Evolutionary conservation across 176 grass and related monocot genomes (phyloP).

Genomic region (Oryza nivara): DNA sequence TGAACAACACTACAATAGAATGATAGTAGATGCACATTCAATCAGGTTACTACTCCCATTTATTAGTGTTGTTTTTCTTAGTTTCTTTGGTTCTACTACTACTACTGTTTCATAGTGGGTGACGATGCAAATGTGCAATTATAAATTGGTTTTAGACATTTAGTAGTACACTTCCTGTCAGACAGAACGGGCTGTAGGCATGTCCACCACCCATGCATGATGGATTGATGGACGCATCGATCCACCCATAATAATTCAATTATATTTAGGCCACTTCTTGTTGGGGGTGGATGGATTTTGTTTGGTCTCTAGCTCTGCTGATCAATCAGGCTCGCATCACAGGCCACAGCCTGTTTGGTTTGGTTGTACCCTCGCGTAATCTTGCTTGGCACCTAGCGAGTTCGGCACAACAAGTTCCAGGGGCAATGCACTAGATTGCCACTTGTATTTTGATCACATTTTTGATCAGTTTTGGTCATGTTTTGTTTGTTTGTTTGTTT

Average conservation of each 20-base stretch:
- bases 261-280: conserved; percentile 17
- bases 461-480: not conserved
- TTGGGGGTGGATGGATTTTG: conserved; percentile 11
- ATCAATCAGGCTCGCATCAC: not conserved
- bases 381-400: conserved; percentile 31
- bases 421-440: not conserved
- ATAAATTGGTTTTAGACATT: not conserved
- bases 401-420: not conserved
- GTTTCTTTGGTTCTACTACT: not conserved
- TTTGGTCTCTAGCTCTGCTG: conserved; percentile 16
- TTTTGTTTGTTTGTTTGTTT: not conserved
- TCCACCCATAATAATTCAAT: conserved; percentile 10
- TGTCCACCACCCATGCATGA: conserved; percentile 35
- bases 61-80: not conserved
- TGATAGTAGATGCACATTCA: not conserved
- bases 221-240: not conserved
- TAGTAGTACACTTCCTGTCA: conserved; percentile 20
- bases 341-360: conserved; percentile 35
- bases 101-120: conserved; percentile 42
- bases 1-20: not conserved
- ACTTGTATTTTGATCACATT: not conserved
- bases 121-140: conserved; percentile 23
- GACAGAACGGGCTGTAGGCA: conserved; percentile 47
- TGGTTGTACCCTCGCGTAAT: conserved; percentile 12
- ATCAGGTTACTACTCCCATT: not conserved